phyloP scores from a whole-genome alignment of 176 grass and related monocot species.

The Triticum monococcum region DNA sequence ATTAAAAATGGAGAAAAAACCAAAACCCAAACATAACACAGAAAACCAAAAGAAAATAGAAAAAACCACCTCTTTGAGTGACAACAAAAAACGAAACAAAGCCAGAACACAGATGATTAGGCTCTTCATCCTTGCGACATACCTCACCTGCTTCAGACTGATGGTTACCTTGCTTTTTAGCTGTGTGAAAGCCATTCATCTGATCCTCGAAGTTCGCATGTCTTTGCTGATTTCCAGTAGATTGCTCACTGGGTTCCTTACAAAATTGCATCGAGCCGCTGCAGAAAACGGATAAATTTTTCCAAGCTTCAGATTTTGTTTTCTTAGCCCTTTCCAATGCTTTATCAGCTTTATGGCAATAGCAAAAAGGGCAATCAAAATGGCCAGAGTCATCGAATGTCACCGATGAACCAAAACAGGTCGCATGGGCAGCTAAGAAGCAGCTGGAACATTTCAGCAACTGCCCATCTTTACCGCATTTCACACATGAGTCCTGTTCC shows the following conservation, averaged over 20 bases:
- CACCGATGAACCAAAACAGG: conserved; percentile 22
- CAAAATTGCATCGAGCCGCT: not conserved
- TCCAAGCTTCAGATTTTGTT: conserved; percentile 28
- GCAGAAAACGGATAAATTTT: conserved; percentile 29
- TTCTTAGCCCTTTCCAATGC: conserved; percentile 27
- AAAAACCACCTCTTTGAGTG: no score
- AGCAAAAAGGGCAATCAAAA: conserved; percentile 55
- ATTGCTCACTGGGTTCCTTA: not conserved
- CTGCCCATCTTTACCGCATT: conserved; percentile 46
- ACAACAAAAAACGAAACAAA: no score
- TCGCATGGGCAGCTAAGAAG: conserved; percentile 23
- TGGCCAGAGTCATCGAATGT: conserved; percentile 14
- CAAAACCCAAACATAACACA: no score
- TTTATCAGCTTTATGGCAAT: conserved; percentile 24
- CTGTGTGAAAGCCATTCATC: not conserved
- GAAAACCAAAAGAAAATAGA: no score
- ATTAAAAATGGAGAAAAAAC: no score
- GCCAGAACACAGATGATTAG: not conserved
- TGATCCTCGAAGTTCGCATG: not conserved
- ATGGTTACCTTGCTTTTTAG: conserved; percentile 17
- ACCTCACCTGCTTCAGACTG: not conserved
- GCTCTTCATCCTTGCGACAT: conserved; percentile 8
- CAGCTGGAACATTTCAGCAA: conserved; percentile 44
- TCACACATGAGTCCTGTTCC: conserved; percentile 45
- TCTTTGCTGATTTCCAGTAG: conserved; percentile 1